Conservation (phyloP, 805 yeast species). For the Zygoascus biomembranicola region DNA sequence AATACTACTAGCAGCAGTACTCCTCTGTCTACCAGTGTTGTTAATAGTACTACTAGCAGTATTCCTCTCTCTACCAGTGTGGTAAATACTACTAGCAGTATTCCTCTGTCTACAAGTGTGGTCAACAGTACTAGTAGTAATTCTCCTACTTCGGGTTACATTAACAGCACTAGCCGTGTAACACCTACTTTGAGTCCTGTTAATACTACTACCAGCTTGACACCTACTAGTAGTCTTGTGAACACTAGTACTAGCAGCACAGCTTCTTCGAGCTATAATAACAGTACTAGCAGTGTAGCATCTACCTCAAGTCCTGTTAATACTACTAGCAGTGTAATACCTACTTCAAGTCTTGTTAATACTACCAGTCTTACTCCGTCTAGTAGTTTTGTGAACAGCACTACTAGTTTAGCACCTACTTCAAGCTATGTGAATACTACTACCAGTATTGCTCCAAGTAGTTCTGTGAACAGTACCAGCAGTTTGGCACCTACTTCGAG, state of each 20-base stretch:
- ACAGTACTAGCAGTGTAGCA: neutral
- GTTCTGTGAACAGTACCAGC: no score
- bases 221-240: neutral
- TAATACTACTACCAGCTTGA: neutral
- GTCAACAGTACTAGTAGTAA: neutral
- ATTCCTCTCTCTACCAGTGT: neutral
- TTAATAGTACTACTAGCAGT: neutral
- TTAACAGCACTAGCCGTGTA: neutral
- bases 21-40: neutral
- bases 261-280: neutral
- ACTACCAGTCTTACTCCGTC: neutral
- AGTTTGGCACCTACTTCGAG: neutral
- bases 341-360: neutral
- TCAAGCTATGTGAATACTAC: constrained; percentile 1
- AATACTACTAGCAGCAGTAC: neutral
- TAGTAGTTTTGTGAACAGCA: neutral
- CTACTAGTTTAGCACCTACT: neutral
- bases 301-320: neutral
- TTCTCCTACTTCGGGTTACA: neutral
- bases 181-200: neutral
- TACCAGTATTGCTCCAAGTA: neutral
- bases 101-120: neutral
- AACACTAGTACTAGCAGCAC: neutral
- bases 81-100: neutral
- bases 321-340: neutral